A percentile compares a stretch with the other conserved stretches of the same genome.
Conservation (phyloP, 768 basidiomycete genomes). For the Hericium rajendrae region DNA sequence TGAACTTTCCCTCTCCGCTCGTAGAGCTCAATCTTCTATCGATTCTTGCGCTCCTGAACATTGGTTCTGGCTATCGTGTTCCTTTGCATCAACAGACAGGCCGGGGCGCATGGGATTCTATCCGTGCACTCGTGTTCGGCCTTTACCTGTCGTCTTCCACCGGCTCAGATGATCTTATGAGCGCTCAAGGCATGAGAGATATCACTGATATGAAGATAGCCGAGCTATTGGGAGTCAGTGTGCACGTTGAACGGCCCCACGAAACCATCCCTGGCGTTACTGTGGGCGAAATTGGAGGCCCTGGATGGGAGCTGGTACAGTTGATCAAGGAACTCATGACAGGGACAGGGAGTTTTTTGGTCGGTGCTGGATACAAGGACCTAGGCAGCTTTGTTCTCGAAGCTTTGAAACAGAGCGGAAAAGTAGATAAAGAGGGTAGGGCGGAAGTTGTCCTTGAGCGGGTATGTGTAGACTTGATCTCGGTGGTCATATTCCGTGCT, state of each 20-base stretch:
- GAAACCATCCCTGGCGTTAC: constrained; percentile 56
- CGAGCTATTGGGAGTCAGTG: constrained; percentile 58
- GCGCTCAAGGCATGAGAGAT: constrained; percentile 54
- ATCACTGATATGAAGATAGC: constrained; percentile 52
- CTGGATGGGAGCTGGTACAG: constrained; percentile 61
- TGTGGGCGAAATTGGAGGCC: constrained; percentile 71
- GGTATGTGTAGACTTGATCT: constrained; percentile 29
- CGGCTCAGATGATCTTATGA: constrained; percentile 48
- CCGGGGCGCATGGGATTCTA: constrained; percentile 78
- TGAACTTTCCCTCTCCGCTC: constrained; percentile 63
- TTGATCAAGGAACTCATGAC: constrained; percentile 54
- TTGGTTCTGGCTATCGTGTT: constrained; percentile 72
- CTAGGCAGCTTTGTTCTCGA: constrained; percentile 71
- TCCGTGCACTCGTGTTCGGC: constrained; percentile 63
- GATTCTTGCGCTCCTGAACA: constrained; percentile 70
- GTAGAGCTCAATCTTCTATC: constrained; percentile 80
- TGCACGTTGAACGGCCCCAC: constrained; percentile 66
- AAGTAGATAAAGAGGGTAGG: constrained; percentile 25
- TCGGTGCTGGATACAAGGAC: constrained; percentile 50
- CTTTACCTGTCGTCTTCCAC: constrained; percentile 58
- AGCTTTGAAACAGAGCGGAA: constrained; percentile 46
- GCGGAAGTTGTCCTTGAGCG: constrained; percentile 56
- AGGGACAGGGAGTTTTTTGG: constrained; percentile 63
- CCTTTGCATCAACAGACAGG: constrained; percentile 64
- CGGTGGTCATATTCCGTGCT: constrained; percentile 12